A percentile compares a stretch with the other conserved stretches of the same genome.
Conservation (phyloP, 495 filamentous ascomycete genomes). For the Penicillium atrosanguineum region DNA sequence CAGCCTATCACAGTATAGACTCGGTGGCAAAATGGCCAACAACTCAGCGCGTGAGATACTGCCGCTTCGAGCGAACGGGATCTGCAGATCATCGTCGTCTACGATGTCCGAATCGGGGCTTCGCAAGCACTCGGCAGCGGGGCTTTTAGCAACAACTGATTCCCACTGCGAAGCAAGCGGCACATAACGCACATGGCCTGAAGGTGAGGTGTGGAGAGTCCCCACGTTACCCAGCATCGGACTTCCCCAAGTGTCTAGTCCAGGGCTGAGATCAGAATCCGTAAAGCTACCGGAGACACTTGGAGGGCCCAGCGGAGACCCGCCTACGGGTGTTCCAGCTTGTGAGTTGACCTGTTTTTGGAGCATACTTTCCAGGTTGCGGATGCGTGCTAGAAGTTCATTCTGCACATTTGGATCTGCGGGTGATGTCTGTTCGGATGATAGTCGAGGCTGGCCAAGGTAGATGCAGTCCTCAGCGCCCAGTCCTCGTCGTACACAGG, state of each 20-base stretch:
- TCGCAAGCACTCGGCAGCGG: constrained; percentile 28
- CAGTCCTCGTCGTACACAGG: constrained; percentile 39
- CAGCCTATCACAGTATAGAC: constrained; percentile 37
- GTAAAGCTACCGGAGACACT: constrained; percentile 34
- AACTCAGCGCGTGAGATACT: constrained; percentile 31
- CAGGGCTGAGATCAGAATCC: constrained; percentile 26
- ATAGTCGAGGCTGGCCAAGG: constrained; percentile 39
- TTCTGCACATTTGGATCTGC: constrained; percentile 30
- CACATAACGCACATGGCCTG: constrained; percentile 43
- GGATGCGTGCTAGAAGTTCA: constrained; percentile 36
- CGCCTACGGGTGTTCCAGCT: constrained; percentile 15
- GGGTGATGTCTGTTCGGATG: constrained; percentile 28
- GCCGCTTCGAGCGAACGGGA: constrained; percentile 31
- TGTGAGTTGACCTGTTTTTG: constrained; percentile 34
- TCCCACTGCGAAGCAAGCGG: constrained; percentile 39
- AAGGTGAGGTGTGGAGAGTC: constrained; percentile 31
- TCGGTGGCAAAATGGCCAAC: constrained; percentile 35
- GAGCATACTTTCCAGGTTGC: constrained; percentile 38
- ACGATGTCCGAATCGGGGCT: constrained; percentile 30
- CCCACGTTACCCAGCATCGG: constrained; percentile 29
- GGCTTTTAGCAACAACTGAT: constrained; percentile 26
- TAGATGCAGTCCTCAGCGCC: constrained; percentile 44
- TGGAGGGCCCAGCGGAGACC: constrained; percentile 32
- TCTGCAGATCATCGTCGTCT: constrained; percentile 40
- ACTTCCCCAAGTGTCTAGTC: constrained; percentile 19